Evolutionary conservation across 192 early-diverging fungal species (phyloP).

Genomic region (Backusella parvicylindrica): DNA sequence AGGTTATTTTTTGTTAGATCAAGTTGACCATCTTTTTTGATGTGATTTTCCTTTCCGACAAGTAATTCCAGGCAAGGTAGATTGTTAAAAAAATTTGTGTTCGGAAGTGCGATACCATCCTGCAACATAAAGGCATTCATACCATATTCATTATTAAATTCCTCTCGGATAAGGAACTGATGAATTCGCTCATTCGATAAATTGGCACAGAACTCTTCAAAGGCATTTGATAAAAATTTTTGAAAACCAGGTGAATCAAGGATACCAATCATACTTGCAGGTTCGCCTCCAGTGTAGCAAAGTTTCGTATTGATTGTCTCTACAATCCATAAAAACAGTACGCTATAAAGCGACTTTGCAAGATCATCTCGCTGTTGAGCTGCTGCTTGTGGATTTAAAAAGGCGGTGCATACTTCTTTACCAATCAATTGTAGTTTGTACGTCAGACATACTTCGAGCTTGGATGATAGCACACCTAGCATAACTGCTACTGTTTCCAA

Average conservation of each 20-base stretch:
- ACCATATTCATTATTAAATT: constrained; percentile 48
- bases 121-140: constrained; percentile 50
- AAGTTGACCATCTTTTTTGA: not conserved
- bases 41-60: constrained; percentile 20
- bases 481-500: constrained; percentile 56
- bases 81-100: constrained; percentile 43
- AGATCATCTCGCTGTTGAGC: constrained; percentile 65
- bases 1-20: not conserved
- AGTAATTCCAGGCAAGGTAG: constrained; percentile 52
- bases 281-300: constrained; percentile 14
- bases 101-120: constrained; percentile 58
- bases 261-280: constrained; percentile 63
- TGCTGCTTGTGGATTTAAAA: constrained; percentile 67
- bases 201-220: constrained; percentile 50
- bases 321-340: constrained; percentile 74
- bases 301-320: constrained; percentile 74
- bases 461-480: constrained; percentile 57
- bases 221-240: constrained; percentile 36
- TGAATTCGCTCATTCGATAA: constrained; percentile 45
- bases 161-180: constrained; percentile 40
- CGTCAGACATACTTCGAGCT: constrained; percentile 61
- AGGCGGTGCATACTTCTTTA: constrained; percentile 68
- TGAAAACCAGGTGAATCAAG: constrained; percentile 65
- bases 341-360: constrained; percentile 65
- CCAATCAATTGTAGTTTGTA: constrained; percentile 67